Evolutionary conservation across 2,329 filamentous ascomycete species (phyloP), one percentile per base, ranked within the genome.

Genomic region (Parafenestella ontariensis): DNA sequence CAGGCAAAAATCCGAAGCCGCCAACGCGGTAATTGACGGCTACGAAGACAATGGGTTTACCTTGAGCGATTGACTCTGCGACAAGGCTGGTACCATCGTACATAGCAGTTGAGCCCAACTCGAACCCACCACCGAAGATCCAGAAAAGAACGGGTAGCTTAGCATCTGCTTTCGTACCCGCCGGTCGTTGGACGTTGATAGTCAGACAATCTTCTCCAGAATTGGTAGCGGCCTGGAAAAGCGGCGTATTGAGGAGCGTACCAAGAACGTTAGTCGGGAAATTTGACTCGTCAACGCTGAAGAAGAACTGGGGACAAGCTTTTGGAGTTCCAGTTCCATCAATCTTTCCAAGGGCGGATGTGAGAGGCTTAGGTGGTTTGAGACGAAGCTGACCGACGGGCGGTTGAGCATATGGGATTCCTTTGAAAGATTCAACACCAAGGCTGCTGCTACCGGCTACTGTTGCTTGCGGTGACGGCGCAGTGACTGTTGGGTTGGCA

Each of bases 21-120:
- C 84, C 88, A 0, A 90, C 79, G 1, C 90, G 87, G 75, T 96
- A 93, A 76, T 92, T 93, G 68, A 93, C 86, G 0, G 87, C 84
- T 0, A 94, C 90, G 49, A 88, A 90, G 42, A 96, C 77, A 58
- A 94, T 86, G 0, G 88, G 87, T 74, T 90, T 85, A 28, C 80
- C 80, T 48, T 82, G 62, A 0, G 65, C 59, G 11, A 83, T 74
- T 1, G 81, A 81, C 50, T 76, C 71, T 34, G 60, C 44, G 11
- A 81, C 65, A 11, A 81, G 61, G 6, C 69, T 72, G 5, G 70
- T 70, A 9, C 75, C 78, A 58, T 80, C 75, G 46, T 80, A 80
- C 69, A 74, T 75, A 4, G 63, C 53, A 8, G 70, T 75, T 5
- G 67, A 71, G 18, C 76, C 76, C 21, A 72, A 56, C 42, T 75